Conservation (phyloP, 2,329 filamentous ascomycete species). For the Hymenoscyphus occultus region DNA sequence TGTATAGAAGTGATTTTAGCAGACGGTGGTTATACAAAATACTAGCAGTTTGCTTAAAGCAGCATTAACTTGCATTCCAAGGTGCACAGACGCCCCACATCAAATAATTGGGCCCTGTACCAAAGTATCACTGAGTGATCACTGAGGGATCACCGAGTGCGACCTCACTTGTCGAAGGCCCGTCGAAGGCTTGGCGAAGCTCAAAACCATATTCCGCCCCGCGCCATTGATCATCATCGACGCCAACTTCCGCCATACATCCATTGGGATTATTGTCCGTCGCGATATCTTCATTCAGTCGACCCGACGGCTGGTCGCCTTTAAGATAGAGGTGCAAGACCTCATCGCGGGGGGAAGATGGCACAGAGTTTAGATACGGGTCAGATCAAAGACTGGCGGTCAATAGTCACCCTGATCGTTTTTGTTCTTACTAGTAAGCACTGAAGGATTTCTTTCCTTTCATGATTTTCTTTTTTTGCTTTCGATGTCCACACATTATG, state of each 20-base stretch:
- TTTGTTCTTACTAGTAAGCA: slow-evolving; percentile 69
- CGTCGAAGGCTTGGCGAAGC: neutral
- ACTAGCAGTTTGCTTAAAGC: too few species aligned
- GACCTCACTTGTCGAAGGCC: neutral
- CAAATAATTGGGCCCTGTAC: too few species aligned
- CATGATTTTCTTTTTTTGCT: neutral
- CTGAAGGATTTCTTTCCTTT: neutral
- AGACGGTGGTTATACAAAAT: too few species aligned
- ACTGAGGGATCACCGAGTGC: too few species aligned
- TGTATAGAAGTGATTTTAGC: too few species aligned
- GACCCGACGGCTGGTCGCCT: neutral
- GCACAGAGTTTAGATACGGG: slow-evolving; percentile 25
- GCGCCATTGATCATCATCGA: neutral
- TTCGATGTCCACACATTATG: neutral
- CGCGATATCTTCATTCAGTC: neutral
- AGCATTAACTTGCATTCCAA: too few species aligned
- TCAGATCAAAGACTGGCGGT: slow-evolving; percentile 62
- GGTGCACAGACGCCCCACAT: too few species aligned
- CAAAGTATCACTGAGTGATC: too few species aligned
- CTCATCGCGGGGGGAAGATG: slow-evolving; percentile 23
- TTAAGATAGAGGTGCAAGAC: neutral
- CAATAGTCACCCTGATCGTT: slow-evolving; percentile 66
- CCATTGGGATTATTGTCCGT: too few species aligned
- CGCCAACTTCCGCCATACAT: neutral
- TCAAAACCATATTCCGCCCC: neutral